A percentile compares a stretch with the other conserved stretches of the same genome.
phyloP scores from a whole-genome alignment of 345 rosid species.

The Rubroshorea leprosula region DNA sequence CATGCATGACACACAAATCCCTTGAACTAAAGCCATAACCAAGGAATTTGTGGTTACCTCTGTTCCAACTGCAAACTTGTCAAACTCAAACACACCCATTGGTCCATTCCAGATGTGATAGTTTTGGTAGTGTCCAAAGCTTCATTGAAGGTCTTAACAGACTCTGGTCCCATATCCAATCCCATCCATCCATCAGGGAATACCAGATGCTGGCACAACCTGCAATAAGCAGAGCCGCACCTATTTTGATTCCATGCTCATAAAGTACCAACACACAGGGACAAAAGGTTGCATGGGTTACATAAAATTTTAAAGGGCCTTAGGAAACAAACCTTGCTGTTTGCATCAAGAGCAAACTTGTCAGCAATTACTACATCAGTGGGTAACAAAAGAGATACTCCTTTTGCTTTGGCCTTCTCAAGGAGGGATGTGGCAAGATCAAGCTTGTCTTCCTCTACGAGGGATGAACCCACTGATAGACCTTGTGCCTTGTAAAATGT shows the following conservation, averaged over 20 bases:
- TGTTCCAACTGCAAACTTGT: constrained; percentile 82
- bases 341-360: constrained; percentile 86
- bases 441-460: constrained; percentile 81
- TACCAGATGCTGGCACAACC: constrained; percentile 68
- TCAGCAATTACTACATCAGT: constrained; percentile 82
- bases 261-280: not conserved
- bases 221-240: constrained; percentile 30
- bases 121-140: constrained; percentile 80
- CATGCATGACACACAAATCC: not conserved
- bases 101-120: constrained; percentile 98
- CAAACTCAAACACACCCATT: constrained; percentile 95
- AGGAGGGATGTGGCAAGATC: constrained; percentile 71
- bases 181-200: constrained; percentile 99
- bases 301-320: constrained; percentile 1
- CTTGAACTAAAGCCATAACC: constrained; percentile 3
- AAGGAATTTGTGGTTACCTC: constrained; percentile 36
- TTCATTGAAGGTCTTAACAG: constrained; percentile 65
- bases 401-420: constrained; percentile 75
- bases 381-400: constrained; percentile 72
- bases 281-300: not conserved
- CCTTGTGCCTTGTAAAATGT: constrained; percentile 91
- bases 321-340: constrained; percentile 64
- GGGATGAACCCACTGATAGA: constrained; percentile 68
- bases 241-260: constrained; percentile 1
- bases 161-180: constrained; percentile 75